A percentile compares a stretch with the other conserved stretches of the same genome.
These are phyloP conservation scores for Anthoceros angustus DNA, from an alignment of 225 moss, liverwort and hornwort genomes.

Conservation along the genomic window DNA sequence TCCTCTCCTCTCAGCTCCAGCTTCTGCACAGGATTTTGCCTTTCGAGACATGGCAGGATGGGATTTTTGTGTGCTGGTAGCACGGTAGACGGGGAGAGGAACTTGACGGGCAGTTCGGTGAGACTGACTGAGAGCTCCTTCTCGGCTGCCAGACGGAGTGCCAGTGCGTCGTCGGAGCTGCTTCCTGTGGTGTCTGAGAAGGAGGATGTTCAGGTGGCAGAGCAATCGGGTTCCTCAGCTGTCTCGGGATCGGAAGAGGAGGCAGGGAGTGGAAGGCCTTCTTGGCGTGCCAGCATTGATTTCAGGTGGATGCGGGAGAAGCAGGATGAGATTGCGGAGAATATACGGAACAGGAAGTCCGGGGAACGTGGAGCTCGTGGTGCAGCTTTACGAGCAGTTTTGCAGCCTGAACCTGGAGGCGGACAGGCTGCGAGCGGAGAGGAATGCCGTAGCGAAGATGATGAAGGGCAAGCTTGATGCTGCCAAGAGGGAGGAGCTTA, in stretches of 20 bases:
- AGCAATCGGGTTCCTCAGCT: background rate
- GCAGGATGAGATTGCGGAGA: slow-evolving; percentile 49
- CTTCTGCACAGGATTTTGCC: background rate
- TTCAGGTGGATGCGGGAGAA: slow-evolving; percentile 76
- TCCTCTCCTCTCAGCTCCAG: background rate
- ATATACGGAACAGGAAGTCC: slow-evolving; percentile 64
- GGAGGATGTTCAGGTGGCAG: background rate
- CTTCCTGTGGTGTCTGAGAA: background rate
- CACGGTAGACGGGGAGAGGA: background rate
- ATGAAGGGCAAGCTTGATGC: slow-evolving; percentile 87
- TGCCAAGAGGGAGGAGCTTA: slow-evolving; percentile 60
- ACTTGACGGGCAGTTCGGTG: too few species aligned
- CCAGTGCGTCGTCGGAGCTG: background rate
- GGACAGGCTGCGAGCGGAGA: slow-evolving; percentile 83
- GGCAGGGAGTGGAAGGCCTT: slow-evolving; percentile 28
- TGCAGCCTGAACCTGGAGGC: slow-evolving; percentile 68
- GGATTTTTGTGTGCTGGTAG: background rate
- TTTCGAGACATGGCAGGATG: background rate
- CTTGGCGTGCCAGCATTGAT: slow-evolving; percentile 97
- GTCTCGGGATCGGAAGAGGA: background rate
- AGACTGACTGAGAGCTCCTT: background rate
- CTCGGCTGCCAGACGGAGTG: background rate
- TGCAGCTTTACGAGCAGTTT: slow-evolving; percentile 77
- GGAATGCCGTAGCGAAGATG: slow-evolving; percentile 69
- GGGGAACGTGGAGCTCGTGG: slow-evolving; percentile 79